Evolutionary conservation across 208 protist genomes (phyloP).

Genomic region (Acanthamoeba lenticulata): DNA sequence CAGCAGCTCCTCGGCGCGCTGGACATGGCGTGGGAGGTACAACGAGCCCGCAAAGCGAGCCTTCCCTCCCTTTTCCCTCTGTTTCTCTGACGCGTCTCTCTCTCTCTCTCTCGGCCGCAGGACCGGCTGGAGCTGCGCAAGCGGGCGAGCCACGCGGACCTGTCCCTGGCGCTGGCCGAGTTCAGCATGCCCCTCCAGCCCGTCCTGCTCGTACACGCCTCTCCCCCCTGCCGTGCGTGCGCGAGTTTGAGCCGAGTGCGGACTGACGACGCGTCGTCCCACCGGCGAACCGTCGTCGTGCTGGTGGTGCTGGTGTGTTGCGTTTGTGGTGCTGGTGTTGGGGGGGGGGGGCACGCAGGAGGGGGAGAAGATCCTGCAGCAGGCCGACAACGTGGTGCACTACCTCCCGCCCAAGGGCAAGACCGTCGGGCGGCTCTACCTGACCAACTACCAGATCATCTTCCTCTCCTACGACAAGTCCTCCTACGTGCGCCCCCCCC

Average conservation of each 20-base stretch:
- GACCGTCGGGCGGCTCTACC: not conserved
- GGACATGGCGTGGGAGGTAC: not conserved
- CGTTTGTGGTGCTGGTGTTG: too few species aligned
- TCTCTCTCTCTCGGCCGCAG: not conserved
- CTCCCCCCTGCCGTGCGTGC: not conserved
- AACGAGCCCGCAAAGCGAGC: too few species aligned
- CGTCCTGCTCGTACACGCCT: not conserved
- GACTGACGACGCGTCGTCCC: too few species aligned
- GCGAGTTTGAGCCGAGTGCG: not conserved
- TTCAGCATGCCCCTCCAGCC: constrained; percentile 7
- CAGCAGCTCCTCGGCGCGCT: not conserved
- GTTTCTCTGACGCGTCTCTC: not conserved
- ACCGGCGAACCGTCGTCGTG: too few species aligned
- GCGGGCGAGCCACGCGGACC: not conserved
- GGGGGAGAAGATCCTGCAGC: constrained; percentile 2
- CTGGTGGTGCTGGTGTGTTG: too few species aligned
- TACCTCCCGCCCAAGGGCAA: not conserved
- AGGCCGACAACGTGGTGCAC: not conserved
- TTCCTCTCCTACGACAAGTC: constrained; percentile 33
- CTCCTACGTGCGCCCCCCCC: not conserved
- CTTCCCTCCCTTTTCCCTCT: not conserved
- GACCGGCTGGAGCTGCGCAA: not conserved
- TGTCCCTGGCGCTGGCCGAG: not conserved
- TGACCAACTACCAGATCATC: constrained; percentile 44
- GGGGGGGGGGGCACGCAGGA: too few species aligned